Percentiles rank a stretch among this genome's conserved stretches.
Conservation (phyloP, 768 basidiomycete genomes). For the Lyophyllum atratum region DNA sequence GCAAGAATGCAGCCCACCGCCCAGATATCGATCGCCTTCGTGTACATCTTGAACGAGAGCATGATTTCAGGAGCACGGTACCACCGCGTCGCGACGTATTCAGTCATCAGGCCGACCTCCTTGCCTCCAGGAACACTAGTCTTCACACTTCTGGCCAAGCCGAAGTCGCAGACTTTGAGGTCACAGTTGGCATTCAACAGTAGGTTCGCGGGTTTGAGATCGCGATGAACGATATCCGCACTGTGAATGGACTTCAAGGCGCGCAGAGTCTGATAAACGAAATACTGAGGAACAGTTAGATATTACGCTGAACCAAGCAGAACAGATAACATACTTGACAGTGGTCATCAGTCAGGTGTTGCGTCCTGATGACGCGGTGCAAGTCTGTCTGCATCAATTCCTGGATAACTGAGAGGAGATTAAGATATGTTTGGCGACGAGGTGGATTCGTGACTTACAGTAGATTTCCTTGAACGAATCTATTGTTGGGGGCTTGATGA, state of each 20-base stretch:
- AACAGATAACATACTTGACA: conserved; percentile 54
- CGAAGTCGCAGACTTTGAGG: conserved; percentile 94
- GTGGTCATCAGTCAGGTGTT: conserved; percentile 89
- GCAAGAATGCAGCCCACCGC: conserved; percentile 87
- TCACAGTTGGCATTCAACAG: conserved; percentile 96
- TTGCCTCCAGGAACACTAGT: conserved; percentile 84
- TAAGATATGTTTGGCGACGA: conserved; percentile 2
- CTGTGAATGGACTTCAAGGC: conserved; percentile 96
- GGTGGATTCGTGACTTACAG: conserved; percentile 41
- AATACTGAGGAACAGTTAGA: conserved; percentile 56
- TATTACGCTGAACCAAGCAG: not conserved
- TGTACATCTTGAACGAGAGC: conserved; percentile 99
- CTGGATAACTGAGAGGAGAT: conserved; percentile 59
- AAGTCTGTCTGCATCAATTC: conserved; percentile 91
- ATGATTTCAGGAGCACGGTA: conserved; percentile 99
- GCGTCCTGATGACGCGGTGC: conserved; percentile 89
- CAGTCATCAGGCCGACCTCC: conserved; percentile 89
- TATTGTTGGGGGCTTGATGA: conserved; percentile 76
- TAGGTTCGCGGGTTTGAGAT: conserved; percentile 96
- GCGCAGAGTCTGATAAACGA: conserved; percentile 91
- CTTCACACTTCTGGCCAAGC: conserved; percentile 84
- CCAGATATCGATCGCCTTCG: conserved; percentile 93
- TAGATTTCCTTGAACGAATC: conserved; percentile 88
- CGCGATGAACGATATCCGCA: conserved; percentile 94
- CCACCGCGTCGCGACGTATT: conserved; percentile 98